Percentiles rank a stretch among this genome's conserved stretches.
Conservation (phyloP, 176 grass and related monocot species). For the Aegilops umbellulata region DNA sequence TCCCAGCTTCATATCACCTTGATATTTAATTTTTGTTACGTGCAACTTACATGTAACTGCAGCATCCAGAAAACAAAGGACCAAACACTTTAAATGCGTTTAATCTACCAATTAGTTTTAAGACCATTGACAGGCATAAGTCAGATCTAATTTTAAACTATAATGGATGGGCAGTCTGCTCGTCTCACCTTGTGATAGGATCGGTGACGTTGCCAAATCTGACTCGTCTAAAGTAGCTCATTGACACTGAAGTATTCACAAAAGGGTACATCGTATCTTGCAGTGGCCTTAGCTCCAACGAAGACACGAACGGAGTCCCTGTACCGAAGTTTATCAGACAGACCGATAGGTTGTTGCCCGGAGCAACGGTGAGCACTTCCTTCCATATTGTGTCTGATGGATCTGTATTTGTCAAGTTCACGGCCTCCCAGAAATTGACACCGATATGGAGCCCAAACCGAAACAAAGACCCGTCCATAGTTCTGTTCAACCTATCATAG, state of each 20-base stretch:
- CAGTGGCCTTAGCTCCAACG: background rate
- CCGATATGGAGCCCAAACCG: slow-evolving; percentile 20
- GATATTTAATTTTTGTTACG: too few species aligned
- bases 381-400: accelerated
- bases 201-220: background rate
- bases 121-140: too few species aligned
- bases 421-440: background rate
- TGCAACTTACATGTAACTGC: too few species aligned
- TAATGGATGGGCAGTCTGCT: too few species aligned
- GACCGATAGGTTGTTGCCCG: background rate
- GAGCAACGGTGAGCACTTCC: background rate
- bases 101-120: too few species aligned
- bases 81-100: too few species aligned
- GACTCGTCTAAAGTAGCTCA: background rate
- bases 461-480: background rate
- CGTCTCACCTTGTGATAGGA: background rate
- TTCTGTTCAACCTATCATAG: background rate
- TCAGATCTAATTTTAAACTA: too few species aligned
- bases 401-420: background rate
- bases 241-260: background rate
- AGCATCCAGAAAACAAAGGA: too few species aligned
- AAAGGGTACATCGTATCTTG: background rate
- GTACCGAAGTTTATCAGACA: slow-evolving; percentile 9
- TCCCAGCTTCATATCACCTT: too few species aligned
- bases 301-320: slow-evolving; percentile 20